phyloP scores from a whole-genome alignment of 2,329 filamentous ascomycete species.

The Ambrosiella xylebori region DNA sequence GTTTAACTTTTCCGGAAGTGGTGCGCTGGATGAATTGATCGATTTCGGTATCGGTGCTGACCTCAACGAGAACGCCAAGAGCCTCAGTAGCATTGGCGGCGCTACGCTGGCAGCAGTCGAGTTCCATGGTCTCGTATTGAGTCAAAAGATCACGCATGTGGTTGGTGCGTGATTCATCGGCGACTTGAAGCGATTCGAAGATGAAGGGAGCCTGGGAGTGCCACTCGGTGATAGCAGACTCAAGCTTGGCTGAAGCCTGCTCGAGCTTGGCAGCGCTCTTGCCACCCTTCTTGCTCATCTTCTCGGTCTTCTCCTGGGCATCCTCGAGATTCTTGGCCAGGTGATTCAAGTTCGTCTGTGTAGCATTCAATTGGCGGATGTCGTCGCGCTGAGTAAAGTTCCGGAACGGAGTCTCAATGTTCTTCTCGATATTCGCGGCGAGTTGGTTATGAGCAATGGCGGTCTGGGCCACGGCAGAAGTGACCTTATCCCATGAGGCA shows the following conservation, averaged over 20 bases:
- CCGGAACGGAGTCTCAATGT: constrained; percentile 72
- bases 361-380: constrained; percentile 61
- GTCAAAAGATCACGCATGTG: constrained; percentile 81
- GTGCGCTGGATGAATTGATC: constrained; percentile 43
- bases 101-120: constrained; percentile 66
- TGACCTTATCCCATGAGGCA: constrained; percentile 73
- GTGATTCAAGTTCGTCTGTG: constrained; percentile 61
- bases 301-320: constrained; percentile 72
- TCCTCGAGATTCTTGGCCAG: constrained; percentile 75
- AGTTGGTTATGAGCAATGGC: constrained; percentile 72
- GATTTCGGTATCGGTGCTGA: constrained; percentile 77
- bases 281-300: constrained; percentile 60
- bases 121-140: constrained; percentile 82
- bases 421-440: constrained; percentile 65
- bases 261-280: constrained; percentile 67
- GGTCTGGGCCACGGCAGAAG: constrained; percentile 60
- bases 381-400: constrained; percentile 59
- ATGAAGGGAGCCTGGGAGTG: constrained; percentile 87
- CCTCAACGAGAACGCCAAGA: constrained; percentile 66
- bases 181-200: constrained; percentile 77
- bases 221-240: constrained; percentile 73
- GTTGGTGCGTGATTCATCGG: constrained; percentile 80
- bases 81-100: constrained; percentile 61
- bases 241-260: constrained; percentile 52
- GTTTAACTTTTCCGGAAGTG: constrained; percentile 23